phyloP scores from a whole-genome alignment of 768 basidiomycete genomes.

The Cyathus striatus region DNA sequence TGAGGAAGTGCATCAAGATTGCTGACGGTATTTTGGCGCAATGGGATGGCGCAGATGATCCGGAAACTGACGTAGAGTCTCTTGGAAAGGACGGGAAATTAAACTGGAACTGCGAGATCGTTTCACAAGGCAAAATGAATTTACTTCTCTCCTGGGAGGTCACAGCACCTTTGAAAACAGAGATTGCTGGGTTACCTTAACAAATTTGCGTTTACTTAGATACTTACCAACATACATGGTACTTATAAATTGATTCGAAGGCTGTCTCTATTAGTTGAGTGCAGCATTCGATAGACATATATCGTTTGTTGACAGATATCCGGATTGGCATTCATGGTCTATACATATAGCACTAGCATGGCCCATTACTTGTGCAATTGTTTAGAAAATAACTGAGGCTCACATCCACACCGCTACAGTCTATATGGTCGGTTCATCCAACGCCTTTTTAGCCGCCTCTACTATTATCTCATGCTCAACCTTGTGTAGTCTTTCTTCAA shows the following conservation, averaged over 20 bases:
- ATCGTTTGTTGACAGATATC: too few relatives aligned
- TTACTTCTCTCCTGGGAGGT: constrained; percentile 36
- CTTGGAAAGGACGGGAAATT: constrained; percentile 29
- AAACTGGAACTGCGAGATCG: constrained; percentile 23
- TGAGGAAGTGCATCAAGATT: constrained; percentile 14
- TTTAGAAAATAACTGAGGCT: too few relatives aligned
- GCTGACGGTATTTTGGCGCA: constrained; percentile 22
- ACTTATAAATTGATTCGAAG: too few relatives aligned
- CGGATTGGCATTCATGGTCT: too few relatives aligned
- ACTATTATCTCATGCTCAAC: constrained; percentile 93
- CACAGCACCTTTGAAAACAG: constrained; percentile 16
- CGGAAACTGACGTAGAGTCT: constrained; percentile 15
- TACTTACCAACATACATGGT: too few relatives aligned
- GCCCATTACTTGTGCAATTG: too few relatives aligned
- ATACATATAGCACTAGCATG: too few relatives aligned
- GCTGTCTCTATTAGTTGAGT: too few relatives aligned
- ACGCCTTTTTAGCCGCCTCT: constrained; percentile 66
- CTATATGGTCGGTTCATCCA: too few relatives aligned
- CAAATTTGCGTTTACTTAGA: too few relatives aligned
- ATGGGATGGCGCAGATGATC: constrained; percentile 31
- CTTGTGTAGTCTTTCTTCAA: constrained; percentile 73
- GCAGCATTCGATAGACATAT: too few relatives aligned
- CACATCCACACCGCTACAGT: too few relatives aligned
- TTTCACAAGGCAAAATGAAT: constrained; percentile 22
- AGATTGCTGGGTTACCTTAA: constrained; percentile 15